A percentile compares a stretch with the other conserved stretches of the same genome.
Conservation (phyloP, 345 rosid species). For the Bruguiera sexangula region DNA sequence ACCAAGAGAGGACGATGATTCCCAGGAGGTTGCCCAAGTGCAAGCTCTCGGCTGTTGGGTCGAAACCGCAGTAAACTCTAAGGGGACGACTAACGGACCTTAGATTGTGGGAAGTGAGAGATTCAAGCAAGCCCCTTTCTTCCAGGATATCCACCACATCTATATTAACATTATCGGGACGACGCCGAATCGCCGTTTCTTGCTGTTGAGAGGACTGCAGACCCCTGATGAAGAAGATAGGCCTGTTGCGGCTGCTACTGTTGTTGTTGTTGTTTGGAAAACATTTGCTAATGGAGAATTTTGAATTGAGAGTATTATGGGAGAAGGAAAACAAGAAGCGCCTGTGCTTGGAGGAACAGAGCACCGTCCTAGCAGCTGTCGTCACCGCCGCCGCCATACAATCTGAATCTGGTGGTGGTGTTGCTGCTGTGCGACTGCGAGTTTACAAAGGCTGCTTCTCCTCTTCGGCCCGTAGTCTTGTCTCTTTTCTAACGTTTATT, state of each 20-base stretch:
- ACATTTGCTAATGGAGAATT: slow-evolving; percentile 16
- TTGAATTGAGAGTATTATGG: slow-evolving; percentile 10
- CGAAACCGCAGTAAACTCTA: slow-evolving; percentile 87
- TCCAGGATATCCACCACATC: slow-evolving; percentile 71
- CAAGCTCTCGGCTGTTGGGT: slow-evolving; percentile 90
- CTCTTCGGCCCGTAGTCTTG: no score
- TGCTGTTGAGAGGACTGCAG: slow-evolving; percentile 28
- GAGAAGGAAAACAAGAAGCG: slow-evolving; percentile 30
- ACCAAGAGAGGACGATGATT: slow-evolving; percentile 93
- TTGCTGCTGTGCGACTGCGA: neutral
- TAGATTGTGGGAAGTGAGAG: slow-evolving; percentile 68
- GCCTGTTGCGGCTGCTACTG: neutral
- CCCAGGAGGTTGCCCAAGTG: slow-evolving; percentile 93
- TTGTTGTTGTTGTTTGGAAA: slow-evolving; percentile 10
- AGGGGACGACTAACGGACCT: slow-evolving; percentile 60
- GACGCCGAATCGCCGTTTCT: slow-evolving; percentile 23
- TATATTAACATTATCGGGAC: slow-evolving; percentile 19
- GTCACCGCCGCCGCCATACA: slow-evolving; percentile 10
- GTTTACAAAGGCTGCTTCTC: no score
- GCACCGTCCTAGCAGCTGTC: slow-evolving; percentile 34
- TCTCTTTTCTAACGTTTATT: no score
- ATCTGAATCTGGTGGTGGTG: neutral
- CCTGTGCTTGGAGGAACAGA: slow-evolving; percentile 31
- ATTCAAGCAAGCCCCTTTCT: slow-evolving; percentile 81
- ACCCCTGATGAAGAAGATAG: slow-evolving; percentile 28